These are phyloP conservation scores for Aspergillus homomorphus DNA, from an alignment of 495 filamentous ascomycete genomes.

Conservation along the genomic window DNA sequence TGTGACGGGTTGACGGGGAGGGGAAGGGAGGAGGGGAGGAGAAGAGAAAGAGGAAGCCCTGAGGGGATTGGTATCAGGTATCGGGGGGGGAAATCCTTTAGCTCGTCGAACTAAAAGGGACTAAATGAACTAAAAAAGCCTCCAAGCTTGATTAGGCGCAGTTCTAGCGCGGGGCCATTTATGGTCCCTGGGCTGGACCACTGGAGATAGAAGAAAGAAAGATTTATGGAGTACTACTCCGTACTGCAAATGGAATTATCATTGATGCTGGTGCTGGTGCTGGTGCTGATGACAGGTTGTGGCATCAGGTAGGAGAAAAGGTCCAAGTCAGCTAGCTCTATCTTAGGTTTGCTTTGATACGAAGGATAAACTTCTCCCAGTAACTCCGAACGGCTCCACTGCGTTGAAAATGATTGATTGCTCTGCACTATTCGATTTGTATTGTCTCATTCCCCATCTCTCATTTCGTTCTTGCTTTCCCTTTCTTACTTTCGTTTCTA, in stretches of 20 bases:
- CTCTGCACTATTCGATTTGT: not conserved
- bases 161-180: not conserved
- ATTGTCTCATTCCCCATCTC: not conserved
- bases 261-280: too few species aligned
- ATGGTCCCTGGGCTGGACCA: not conserved
- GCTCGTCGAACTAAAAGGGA: not conserved
- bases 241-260: not conserved
- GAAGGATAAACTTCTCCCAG: not conserved
- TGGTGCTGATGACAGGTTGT: too few species aligned
- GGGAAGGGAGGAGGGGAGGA: not conserved
- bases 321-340: too few species aligned
- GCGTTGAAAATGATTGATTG: too few species aligned
- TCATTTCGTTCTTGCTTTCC: not conserved
- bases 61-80: not conserved
- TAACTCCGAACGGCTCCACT: not conserved
- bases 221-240: not conserved
- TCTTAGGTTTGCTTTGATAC: too few species aligned
- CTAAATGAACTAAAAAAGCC: not conserved
- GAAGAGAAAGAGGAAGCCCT: not conserved
- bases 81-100: not conserved
- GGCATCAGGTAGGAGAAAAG: too few species aligned
- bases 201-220: too few species aligned
- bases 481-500: constrained; percentile 5
- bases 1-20: not conserved
- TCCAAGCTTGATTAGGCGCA: not conserved